phyloP scores from a whole-genome alignment of 2,329 filamentous ascomycete species.

The Grosmannia clavigera region DNA sequence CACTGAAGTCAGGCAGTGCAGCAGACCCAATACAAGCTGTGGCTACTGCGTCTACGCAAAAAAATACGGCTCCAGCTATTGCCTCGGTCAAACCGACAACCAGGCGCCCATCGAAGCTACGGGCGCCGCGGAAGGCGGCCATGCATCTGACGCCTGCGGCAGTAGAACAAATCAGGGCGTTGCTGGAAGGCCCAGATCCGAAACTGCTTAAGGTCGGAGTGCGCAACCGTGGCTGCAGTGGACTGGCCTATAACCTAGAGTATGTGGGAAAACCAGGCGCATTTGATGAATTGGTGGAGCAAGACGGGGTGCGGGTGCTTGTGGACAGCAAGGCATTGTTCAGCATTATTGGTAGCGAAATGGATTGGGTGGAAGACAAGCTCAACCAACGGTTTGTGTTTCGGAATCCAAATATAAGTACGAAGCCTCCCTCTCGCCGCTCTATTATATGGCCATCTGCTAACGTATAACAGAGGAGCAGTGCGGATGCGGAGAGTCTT shows the following conservation, averaged over 20 bases:
- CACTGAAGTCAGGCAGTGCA: neutral
- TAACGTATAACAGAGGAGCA: constrained; percentile 57
- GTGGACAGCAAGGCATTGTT: constrained; percentile 96
- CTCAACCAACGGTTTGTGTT: constrained; percentile 87
- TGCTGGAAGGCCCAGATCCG: constrained; percentile 76
- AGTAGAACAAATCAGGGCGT: constrained; percentile 60
- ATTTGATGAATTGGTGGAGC: constrained; percentile 87
- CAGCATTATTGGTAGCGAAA: constrained; percentile 96
- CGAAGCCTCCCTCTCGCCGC: constrained; percentile 28
- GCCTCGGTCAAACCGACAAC: neutral
- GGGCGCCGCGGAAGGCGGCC: constrained; percentile 70
- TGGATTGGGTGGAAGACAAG: constrained; percentile 98
- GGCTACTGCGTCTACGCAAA: neutral
- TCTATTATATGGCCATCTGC: neutral
- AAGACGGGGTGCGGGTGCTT: constrained; percentile 89
- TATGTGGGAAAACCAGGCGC: constrained; percentile 82
- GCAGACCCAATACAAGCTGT: neutral
- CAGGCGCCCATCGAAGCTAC: constrained; percentile 46
- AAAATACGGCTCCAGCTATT: neutral
- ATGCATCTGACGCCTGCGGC: constrained; percentile 76
- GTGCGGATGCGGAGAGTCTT: constrained; percentile 93
- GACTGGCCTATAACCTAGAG: constrained; percentile 84
- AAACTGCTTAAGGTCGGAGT: constrained; percentile 93
- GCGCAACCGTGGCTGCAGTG: constrained; percentile 86
- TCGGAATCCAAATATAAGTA: constrained; percentile 95